phyloP scores from a whole-genome alignment of 2,329 filamentous ascomycete genomes.

The Sclerotiophoma versabilis region DNA sequence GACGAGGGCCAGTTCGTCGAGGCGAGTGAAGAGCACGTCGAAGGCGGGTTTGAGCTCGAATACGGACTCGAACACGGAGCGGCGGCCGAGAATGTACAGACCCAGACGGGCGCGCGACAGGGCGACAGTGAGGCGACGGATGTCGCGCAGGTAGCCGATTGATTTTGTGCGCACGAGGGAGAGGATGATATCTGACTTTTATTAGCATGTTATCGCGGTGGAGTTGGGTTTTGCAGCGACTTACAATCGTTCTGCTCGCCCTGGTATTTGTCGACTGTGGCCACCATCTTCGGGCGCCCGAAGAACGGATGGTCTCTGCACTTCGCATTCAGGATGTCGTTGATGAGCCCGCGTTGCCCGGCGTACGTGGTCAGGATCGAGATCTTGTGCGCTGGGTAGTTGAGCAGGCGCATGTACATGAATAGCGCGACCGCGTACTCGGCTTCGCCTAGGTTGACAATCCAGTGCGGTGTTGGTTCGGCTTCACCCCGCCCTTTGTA shows the following conservation, averaged over 20 bases:
- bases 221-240: no score
- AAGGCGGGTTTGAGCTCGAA: slow-evolving; percentile 90
- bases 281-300: slow-evolving; percentile 85
- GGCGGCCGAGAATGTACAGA: slow-evolving; percentile 88
- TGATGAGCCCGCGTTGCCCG: slow-evolving; percentile 86
- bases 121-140: slow-evolving; percentile 91
- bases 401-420: slow-evolving; percentile 96
- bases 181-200: slow-evolving; percentile 78
- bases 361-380: slow-evolving; percentile 93
- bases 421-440: slow-evolving; percentile 96
- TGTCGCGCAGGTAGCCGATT: slow-evolving; percentile 91
- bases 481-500: slow-evolving; percentile 90
- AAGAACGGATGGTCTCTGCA: slow-evolving; percentile 86
- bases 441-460: slow-evolving; percentile 95
- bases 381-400: slow-evolving; percentile 84
- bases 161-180: slow-evolving; percentile 88
- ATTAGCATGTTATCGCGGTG: slow-evolving; percentile 16
- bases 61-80: slow-evolving; percentile 86
- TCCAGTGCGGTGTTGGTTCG: slow-evolving; percentile 91
- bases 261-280: slow-evolving; percentile 98
- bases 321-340: slow-evolving; percentile 82
- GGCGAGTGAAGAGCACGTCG: slow-evolving; percentile 75
- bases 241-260: slow-evolving; percentile 98
- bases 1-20: slow-evolving; percentile 80
- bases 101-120: slow-evolving; percentile 91